Percentiles rank a stretch among this genome's conserved stretches.
Evolutionary conservation across 164 flowering plant species (phyloP).

Genomic region (Liquidambar formosana): DNA sequence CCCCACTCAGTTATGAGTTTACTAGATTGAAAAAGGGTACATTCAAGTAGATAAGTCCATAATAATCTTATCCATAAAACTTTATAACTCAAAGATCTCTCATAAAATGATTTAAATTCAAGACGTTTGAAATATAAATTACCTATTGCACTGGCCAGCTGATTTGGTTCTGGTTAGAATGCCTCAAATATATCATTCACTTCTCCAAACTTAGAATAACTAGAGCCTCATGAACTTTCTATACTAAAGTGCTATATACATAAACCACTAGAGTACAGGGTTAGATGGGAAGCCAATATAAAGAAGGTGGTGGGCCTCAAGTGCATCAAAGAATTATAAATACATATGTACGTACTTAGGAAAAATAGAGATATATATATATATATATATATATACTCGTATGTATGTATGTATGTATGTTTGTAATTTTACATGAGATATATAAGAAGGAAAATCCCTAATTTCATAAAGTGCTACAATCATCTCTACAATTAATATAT

Average conservation of each 20-base stretch:
- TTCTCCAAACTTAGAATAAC: conserved; percentile 6
- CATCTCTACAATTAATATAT: no score
- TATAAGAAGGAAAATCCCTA: no score
- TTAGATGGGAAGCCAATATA: no score
- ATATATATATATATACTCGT: no score
- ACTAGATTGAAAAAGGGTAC: conserved; percentile 13
- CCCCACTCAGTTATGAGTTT: conserved; percentile 6
- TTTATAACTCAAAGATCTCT: conserved; percentile 1
- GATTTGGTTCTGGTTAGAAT: conserved; percentile 3
- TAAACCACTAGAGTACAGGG: no score
- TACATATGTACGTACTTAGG: no score
- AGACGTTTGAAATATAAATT: background rate
- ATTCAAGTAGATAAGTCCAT: conserved; percentile 10
- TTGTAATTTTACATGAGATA: no score
- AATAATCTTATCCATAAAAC: background rate
- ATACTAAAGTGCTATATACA: background rate
- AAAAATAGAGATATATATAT: no score
- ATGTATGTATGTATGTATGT: no score
- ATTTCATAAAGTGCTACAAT: no score
- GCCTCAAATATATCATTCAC: background rate
- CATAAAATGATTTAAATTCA: conserved; percentile 3
- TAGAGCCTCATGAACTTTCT: conserved; percentile 5
- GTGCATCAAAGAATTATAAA: no score
- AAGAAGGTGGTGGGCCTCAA: no score
- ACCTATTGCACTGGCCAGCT: background rate